Base-by-base conservation (phyloP, 805 yeast genomes). In the Saturnispora kantuleensis region DNA sequence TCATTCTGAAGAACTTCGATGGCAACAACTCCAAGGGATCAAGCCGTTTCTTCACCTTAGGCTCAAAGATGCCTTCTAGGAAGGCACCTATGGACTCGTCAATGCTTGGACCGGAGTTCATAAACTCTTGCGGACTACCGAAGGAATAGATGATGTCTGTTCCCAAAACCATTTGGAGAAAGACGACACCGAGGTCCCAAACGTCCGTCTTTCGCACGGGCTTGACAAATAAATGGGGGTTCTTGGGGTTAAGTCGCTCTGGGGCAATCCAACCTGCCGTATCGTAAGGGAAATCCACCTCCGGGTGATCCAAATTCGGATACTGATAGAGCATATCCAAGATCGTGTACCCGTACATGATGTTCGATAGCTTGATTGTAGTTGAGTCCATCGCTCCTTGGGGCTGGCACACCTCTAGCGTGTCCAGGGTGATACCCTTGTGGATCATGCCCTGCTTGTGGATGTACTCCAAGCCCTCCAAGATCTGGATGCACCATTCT, bases 361-460 rank as follows among this genome's bases (percentile, higher is more conserved):
- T 72, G 52, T 77, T 76, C 28, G 77, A 63, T 3, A 85, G 56
- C 53, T 79, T 83, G 1, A 84, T 74, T 1, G 69, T 63, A 3
- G 79, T 73, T 13, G 77, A 73, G 1, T 78, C 79, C 37, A 76
- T 64, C 16, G 70, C 78, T 13, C 59, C 62, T 44, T 74, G 76
- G 2, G 45, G 45, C 30, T 73, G 71, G 21, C 69, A 70, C 30
- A 82, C 56, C 26, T 69, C 67, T 9, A 81, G 73, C 0, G 86
- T 77, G 32, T 77, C 74, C 1, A 82, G 67, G 41, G 79, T 74
- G 2, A 93, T 65, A 38, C 74, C 64, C 54, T 79, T 81, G 61
- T 93, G 97, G 8, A 78, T 71, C 42, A 85, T 64, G 1, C 97
- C 97, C n/a, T 74, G 68, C 56, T 86, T 88, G 60, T 93, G 97